phyloP scores from a whole-genome alignment of 2,329 filamentous ascomycete genomes.

The Fusarium incarnatum region DNA sequence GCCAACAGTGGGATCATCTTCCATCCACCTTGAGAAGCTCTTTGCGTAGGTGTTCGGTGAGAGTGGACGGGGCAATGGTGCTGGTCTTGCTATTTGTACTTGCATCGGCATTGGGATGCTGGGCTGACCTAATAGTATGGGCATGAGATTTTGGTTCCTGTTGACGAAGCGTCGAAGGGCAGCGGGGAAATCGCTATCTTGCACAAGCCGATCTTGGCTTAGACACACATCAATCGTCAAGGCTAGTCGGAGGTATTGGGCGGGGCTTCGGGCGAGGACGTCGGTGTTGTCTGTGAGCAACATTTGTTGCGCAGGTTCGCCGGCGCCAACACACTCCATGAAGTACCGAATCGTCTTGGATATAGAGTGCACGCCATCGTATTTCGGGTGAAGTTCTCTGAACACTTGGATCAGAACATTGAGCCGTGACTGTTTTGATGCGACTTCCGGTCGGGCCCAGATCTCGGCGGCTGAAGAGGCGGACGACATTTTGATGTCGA shows the following conservation, averaged over 20 bases:
- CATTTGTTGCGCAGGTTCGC: background rate
- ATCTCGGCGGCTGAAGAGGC: slow-evolving; percentile 24
- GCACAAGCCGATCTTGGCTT: slow-evolving; percentile 30
- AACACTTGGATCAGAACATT: slow-evolving; percentile 39
- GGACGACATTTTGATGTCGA: slow-evolving; percentile 33
- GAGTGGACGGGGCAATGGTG: slow-evolving; percentile 10
- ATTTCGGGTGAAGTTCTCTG: slow-evolving; percentile 33
- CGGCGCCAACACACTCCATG: slow-evolving; percentile 33
- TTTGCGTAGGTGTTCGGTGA: slow-evolving; percentile 16
- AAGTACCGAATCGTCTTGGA: slow-evolving; percentile 39
- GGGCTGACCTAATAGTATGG: slow-evolving; percentile 17
- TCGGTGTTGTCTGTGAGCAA: background rate
- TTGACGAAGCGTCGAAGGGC: slow-evolving; percentile 4
- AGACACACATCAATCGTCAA: slow-evolving; percentile 38
- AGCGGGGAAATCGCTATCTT: slow-evolving; percentile 35
- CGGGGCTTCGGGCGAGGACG: slow-evolving; percentile 27
- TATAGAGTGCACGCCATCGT: slow-evolving; percentile 38
- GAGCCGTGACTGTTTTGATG: slow-evolving; percentile 31
- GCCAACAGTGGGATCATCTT: slow-evolving; percentile 26
- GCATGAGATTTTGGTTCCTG: slow-evolving; percentile 10
- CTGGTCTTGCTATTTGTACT: background rate
- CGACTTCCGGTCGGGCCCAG: slow-evolving; percentile 20
- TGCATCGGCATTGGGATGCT: background rate
- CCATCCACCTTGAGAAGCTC: slow-evolving; percentile 32
- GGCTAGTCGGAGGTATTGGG: slow-evolving; percentile 29